These are phyloP conservation scores for Scutellaria galericulata DNA, from an alignment of 257 asterid genomes.

Conservation along the genomic window DNA sequence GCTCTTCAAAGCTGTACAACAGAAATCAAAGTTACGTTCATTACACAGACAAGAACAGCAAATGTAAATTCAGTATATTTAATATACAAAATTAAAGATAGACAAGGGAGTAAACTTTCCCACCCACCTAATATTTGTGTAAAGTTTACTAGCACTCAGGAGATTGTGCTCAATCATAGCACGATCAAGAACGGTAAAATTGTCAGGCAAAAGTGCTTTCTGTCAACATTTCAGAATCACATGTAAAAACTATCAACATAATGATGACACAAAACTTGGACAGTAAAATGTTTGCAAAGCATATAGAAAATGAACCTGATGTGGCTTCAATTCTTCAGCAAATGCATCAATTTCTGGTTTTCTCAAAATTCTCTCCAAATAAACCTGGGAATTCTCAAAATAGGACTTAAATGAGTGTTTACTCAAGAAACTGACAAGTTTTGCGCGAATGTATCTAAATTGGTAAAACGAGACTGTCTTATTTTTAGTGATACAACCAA, in stretches of 20 bases:
- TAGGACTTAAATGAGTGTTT: slow-evolving; percentile 24
- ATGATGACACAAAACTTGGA: slow-evolving; percentile 17
- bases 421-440: slow-evolving; percentile 6
- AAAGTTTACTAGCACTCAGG: slow-evolving; percentile 95
- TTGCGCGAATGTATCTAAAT: neutral
- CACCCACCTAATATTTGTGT: slow-evolving; percentile 87
- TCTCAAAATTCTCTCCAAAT: slow-evolving; percentile 95
- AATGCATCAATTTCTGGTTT: slow-evolving; percentile 97
- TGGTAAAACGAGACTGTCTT: slow-evolving; percentile 6
- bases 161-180: slow-evolving; percentile 99
- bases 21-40: slow-evolving; percentile 29
- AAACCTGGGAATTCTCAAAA: slow-evolving; percentile 64
- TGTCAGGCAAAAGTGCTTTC: slow-evolving; percentile 92
- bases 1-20: slow-evolving; percentile 77
- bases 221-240: slow-evolving; percentile 44
- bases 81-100: slow-evolving; percentile 8
- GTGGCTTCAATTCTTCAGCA: slow-evolving; percentile 95
- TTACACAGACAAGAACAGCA: slow-evolving; percentile 24
- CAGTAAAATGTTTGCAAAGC: slow-evolving; percentile 18
- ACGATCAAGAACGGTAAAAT: slow-evolving; percentile 94
- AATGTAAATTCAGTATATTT: slow-evolving; percentile 16
- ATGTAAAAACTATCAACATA: slow-evolving; percentile 14
- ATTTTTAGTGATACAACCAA: slow-evolving; percentile 17
- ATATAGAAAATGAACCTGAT: slow-evolving; percentile 63
- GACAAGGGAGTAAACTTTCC: slow-evolving; percentile 6